Evolutionary conservation across 2,329 filamentous ascomycete genomes (phyloP).

Genomic region (Monilinia vaccinii-corymbosi): DNA sequence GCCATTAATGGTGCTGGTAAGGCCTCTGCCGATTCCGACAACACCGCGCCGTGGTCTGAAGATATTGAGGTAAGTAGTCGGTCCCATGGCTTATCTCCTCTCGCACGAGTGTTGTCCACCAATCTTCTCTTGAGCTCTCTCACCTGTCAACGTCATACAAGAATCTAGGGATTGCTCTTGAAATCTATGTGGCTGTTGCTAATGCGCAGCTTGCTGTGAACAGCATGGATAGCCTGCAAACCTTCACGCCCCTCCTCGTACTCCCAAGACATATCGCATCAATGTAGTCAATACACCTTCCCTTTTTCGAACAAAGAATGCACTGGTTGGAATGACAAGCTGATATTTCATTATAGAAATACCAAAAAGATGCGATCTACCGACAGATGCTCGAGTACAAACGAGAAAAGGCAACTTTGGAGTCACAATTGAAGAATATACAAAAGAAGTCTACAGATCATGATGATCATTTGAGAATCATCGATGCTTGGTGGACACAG

Average conservation of each 20-base stretch:
- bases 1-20: conserved; percentile 73
- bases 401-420: conserved; percentile 73
- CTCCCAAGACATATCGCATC: conserved; percentile 17
- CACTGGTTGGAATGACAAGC: conserved; percentile 33
- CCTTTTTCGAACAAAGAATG: conserved; percentile 21
- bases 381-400: conserved; percentile 98
- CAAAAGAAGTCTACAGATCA: conserved; percentile 72
- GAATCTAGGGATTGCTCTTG: conserved; percentile 15
- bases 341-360: conserved; percentile 50
- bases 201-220: conserved; percentile 38
- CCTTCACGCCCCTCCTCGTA: conserved; percentile 20
- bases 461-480: conserved; percentile 83
- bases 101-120: conserved; percentile 7
- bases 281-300: conserved; percentile 10
- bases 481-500: conserved; percentile 93
- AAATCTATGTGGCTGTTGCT: conserved; percentile 31
- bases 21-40: conserved; percentile 53
- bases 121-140: conserved; percentile 9
- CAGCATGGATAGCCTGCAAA: conserved; percentile 34
- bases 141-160: conserved; percentile 17
- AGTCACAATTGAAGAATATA: conserved; percentile 71
- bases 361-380: conserved; percentile 92
- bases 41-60: conserved; percentile 54
- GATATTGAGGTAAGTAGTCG: conserved; percentile 59
- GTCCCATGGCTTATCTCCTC: conserved; percentile 9